phyloP scores from a whole-genome alignment of 495 filamentous ascomycete species.

The Penicillium herquei region DNA sequence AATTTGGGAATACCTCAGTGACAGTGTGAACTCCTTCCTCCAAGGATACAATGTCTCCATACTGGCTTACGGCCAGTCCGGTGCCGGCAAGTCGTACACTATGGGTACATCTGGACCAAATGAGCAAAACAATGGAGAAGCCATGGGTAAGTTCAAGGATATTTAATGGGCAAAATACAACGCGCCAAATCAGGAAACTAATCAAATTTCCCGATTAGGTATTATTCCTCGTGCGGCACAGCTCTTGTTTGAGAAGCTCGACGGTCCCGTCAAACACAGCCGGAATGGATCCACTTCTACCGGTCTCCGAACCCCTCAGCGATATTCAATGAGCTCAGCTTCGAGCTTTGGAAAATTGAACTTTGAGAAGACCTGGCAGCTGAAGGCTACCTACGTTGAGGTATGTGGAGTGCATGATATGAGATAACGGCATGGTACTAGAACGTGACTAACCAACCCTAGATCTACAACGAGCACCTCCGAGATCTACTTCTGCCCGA shows the following conservation, averaged over 20 bases:
- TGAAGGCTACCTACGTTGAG: constrained; percentile 97
- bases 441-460: neutral
- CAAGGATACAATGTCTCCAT: constrained; percentile 99
- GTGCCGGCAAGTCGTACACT: constrained; percentile 98
- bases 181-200: neutral
- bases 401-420: constrained; percentile 33
- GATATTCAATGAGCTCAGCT: constrained; percentile 69
- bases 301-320: constrained; percentile 74
- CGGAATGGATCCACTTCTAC: constrained; percentile 60
- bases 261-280: constrained; percentile 49
- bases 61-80: constrained; percentile 97
- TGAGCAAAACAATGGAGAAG: constrained; percentile 70
- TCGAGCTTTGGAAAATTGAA: constrained; percentile 48
- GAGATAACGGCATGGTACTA: too few relatives aligned
- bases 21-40: constrained; percentile 86
- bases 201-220: constrained; percentile 48
- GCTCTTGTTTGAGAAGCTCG: constrained; percentile 84
- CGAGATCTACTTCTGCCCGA: constrained; percentile 89
- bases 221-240: constrained; percentile 90
- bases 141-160: constrained; percentile 68
- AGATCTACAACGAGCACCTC: constrained; percentile 97
- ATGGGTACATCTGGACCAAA: constrained; percentile 93
- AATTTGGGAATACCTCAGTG: constrained; percentile 90
- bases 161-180: too few relatives aligned
- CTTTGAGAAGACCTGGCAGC: constrained; percentile 80